A percentile compares a stretch with the other conserved stretches of the same genome.
Conservation (phyloP, 1,284 basidiomycete genomes). For the Malassezia slooffiae region DNA sequence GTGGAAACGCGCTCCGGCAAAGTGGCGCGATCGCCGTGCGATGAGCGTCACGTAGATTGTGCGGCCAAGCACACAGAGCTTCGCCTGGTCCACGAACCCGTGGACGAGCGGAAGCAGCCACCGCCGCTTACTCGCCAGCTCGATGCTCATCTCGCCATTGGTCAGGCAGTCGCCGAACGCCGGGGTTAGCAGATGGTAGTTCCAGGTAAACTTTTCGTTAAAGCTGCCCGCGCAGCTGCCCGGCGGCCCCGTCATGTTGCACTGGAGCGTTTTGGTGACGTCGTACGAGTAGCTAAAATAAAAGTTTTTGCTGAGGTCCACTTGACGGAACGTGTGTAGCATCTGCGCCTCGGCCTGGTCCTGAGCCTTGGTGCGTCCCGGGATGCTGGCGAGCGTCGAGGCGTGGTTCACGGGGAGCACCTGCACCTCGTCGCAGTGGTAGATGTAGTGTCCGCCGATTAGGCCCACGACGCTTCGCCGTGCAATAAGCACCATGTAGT, state of each 20-base stretch:
- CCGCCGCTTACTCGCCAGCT: slow-evolving; percentile 48
- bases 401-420: slow-evolving; percentile 55
- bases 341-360: slow-evolving; percentile 50
- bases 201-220: slow-evolving; percentile 91
- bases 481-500: slow-evolving; percentile 57
- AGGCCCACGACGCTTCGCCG: slow-evolving; percentile 85
- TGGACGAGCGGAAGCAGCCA: slow-evolving; percentile 91
- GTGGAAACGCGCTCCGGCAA: slow-evolving; percentile 87
- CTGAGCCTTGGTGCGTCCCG: slow-evolving; percentile 30
- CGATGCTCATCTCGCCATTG: slow-evolving; percentile 7
- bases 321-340: slow-evolving; percentile 87
- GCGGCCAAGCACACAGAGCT: slow-evolving; percentile 78
- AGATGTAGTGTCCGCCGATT: slow-evolving; percentile 90
- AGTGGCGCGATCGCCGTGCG: slow-evolving; percentile 83
- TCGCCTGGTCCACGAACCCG: slow-evolving; percentile 95
- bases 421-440: slow-evolving; percentile 87
- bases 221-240: slow-evolving; percentile 52
- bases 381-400: slow-evolving; percentile 22
- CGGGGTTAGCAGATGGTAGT: slow-evolving; percentile 72
- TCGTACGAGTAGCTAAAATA: slow-evolving; percentile 98
- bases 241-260: slow-evolving; percentile 61
- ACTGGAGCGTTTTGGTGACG: slow-evolving; percentile 83
- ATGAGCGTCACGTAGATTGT: slow-evolving; percentile 88
- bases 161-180: slow-evolving; percentile 46
- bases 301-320: slow-evolving; percentile 96